Evolutionary conservation across 1,139 yeast genomes (phyloP).

Genomic region (Geotrichum klebahnii): DNA sequence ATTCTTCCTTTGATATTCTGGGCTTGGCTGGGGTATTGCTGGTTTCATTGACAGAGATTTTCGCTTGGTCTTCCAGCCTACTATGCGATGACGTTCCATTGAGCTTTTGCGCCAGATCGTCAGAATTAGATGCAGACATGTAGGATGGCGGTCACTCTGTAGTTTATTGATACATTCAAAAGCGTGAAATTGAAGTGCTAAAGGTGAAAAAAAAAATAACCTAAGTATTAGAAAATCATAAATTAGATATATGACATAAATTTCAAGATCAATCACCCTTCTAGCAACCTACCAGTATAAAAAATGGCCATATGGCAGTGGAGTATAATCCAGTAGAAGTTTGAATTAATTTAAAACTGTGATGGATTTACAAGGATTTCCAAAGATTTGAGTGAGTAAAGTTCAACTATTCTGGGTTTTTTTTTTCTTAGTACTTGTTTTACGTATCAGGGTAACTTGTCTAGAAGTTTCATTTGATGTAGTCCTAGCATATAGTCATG

Average conservation of each 20-base stretch:
- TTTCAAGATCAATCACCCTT: too few species aligned
- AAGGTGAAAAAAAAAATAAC: too few species aligned
- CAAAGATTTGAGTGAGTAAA: not conserved
- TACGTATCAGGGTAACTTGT: not conserved
- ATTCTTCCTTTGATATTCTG: constrained; percentile 26
- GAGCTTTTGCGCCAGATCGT: constrained; percentile 3
- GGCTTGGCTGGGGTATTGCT: not conserved
- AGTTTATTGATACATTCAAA: constrained; percentile 8
- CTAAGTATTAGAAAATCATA: not conserved
- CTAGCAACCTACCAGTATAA: too few species aligned
- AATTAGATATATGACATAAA: too few species aligned
- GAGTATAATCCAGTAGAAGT: too few species aligned
- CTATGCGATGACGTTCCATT: constrained; percentile 3
- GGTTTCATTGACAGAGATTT: not conserved
- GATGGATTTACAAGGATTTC: too few species aligned
- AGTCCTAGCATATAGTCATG: constrained; percentile 12
- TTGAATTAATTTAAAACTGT: too few species aligned
- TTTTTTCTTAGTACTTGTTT: not conserved
- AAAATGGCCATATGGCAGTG: too few species aligned
- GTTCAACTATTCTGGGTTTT: not conserved
- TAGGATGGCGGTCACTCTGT: constrained; percentile 1
- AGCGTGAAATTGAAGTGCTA: not conserved
- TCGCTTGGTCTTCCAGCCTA: not conserved
- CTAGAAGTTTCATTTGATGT: not conserved
- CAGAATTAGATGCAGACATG: constrained; percentile 13